Evolutionary conservation across 345 rosid species (phyloP), one percentile per base, ranked within the genome.

Genomic region (Bretschneidera sinensis): DNA sequence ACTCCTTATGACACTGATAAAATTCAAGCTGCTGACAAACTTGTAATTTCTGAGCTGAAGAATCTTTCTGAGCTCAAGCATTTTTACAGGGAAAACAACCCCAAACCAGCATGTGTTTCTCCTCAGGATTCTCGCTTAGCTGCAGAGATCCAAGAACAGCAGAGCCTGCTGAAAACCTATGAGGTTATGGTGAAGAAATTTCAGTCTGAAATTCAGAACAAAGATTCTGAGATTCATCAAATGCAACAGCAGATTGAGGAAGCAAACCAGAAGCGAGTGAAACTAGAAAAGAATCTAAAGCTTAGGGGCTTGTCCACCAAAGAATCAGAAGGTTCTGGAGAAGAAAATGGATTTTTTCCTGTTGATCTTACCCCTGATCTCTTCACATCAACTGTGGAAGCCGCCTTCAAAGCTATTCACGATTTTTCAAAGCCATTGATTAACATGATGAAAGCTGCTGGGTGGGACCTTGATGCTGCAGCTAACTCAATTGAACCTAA

Each of bases 391-490:
- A 65, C 77, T 3, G 81, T 84, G 8, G 96, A 86, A 69, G 78
- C 82, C 64, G 83, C 96, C 66, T 77, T 61, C 39, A 82, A 82
- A 76, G 91, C 96, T 11, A 81, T 86, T 57, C 96, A 89, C 14
- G 94, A 86, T 81, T 89, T 89, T 71, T 84, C 91, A 17, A 89
- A 89, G 52, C 89, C 91, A 15, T 50, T 89, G 62, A 86, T 89
- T 71, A 89, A 86, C 76, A 86, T 89, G 94, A 86, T 89, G 94
- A 86, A 86, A 79, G 96, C 89, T 56, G 87, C 96, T 25, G 89
- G 91, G 54, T 84, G 96, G 96, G 94, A 89, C 76, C 96, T 89
- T 65, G 96, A 89, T 67, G 85, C 94, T 70, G 96, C 96, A 6
- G 86, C 94, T 50, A 69, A 74, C 52, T 86, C 94, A 8, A 86